Conservation (phyloP, 2,329 filamentous ascomycete species). For the Colletotrichum gigasporum region DNA sequence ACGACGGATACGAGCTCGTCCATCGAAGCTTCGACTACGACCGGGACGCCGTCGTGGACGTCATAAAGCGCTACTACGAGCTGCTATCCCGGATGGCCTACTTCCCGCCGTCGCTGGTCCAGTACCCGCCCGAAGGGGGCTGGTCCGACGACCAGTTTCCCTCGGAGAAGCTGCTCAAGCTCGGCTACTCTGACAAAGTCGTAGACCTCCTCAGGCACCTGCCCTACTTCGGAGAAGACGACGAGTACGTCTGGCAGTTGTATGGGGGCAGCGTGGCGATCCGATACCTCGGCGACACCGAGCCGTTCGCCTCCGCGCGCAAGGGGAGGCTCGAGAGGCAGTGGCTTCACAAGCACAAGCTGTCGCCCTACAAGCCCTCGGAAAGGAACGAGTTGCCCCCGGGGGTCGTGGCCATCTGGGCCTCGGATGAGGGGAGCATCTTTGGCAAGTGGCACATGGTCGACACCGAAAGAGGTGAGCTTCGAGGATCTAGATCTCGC, state of each 20-base stretch:
- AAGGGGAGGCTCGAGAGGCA: neutral
- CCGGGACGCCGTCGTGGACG: neutral
- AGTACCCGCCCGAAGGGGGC: neutral
- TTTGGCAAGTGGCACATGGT: neutral
- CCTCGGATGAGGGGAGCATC: neutral
- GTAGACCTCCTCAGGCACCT: neutral
- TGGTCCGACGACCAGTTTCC: neutral
- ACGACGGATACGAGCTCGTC: too few species aligned
- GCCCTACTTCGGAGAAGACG: neutral
- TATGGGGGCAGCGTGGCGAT: neutral
- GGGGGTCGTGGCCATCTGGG: neutral
- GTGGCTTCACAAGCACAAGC: neutral
- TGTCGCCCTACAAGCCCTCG: conserved; percentile 9
- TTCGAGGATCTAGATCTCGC: too few species aligned
- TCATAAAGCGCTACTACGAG: conserved; percentile 1
- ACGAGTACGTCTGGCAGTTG: conserved; percentile 14
- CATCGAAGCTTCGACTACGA: neutral
- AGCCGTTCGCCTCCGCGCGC: neutral
- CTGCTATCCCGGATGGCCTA: conserved; percentile 1
- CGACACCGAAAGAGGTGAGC: conserved; percentile 5
- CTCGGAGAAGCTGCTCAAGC: neutral
- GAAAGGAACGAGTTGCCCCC: neutral
- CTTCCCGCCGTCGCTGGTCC: neutral
- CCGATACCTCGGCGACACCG: conserved; percentile 8
- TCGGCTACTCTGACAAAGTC: neutral